Conservation (phyloP, 345 rosid species). For the Populus nigra region DNA sequence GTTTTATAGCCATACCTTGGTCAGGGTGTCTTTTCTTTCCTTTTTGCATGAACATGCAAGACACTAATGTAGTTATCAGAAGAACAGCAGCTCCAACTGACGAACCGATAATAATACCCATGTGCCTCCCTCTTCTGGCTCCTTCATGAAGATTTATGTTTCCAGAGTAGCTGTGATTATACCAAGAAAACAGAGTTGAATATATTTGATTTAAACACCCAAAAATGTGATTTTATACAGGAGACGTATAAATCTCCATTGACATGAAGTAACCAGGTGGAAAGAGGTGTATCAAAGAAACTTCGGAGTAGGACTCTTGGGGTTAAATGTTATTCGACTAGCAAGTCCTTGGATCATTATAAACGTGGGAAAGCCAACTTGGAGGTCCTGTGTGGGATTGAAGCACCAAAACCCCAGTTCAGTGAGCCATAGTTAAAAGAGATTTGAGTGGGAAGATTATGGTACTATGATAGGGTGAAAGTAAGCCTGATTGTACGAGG, state of each 20-base stretch:
- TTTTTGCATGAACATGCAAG: constrained; percentile 53
- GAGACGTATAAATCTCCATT: not conserved
- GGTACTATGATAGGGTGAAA: not conserved
- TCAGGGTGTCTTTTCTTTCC: constrained; percentile 45
- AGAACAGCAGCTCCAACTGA: constrained; percentile 74
- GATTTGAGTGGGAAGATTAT: not conserved
- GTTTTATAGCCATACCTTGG: constrained; percentile 36
- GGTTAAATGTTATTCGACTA: not conserved
- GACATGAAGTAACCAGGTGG: not conserved
- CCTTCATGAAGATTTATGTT: constrained; percentile 54
- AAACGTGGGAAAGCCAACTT: not conserved
- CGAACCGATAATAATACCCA: constrained; percentile 53
- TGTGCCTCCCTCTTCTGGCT: constrained; percentile 44
- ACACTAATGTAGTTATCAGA: constrained; percentile 55
- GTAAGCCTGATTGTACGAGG: not conserved
- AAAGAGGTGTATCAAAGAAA: not conserved
- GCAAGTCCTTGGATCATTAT: not conserved
- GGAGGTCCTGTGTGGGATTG: not conserved
- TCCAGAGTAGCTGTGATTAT: constrained; percentile 58
- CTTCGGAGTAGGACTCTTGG: not conserved
- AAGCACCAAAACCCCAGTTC: not conserved
- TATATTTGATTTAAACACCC: not conserved
- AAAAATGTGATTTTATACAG: not conserved
- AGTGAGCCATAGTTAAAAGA: not conserved
- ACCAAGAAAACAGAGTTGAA: not conserved